Percentiles rank a stretch among this genome's conserved stretches.
These are phyloP conservation scores for Camellia lanceoleosa DNA, from an alignment of 148 eudicot genomes.

Conservation along the genomic window DNA sequence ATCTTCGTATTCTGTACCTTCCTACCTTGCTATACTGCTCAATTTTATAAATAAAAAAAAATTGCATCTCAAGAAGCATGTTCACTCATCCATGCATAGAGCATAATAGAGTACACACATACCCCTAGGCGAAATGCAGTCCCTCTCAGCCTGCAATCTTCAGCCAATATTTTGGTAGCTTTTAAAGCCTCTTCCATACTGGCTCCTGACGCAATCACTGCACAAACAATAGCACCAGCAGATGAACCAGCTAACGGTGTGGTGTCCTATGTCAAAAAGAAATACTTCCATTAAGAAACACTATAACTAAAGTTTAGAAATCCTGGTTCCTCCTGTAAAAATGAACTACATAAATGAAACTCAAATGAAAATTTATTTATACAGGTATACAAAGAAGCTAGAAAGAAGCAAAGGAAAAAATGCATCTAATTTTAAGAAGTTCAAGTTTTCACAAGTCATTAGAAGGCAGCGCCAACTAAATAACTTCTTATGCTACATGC, in stretches of 20 bases:
- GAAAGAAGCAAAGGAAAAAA: background rate
- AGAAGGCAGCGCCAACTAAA: background rate
- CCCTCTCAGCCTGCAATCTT: conserved; percentile 83
- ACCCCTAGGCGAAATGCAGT: conserved; percentile 97
- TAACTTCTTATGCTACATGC: background rate
- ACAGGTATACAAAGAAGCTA: background rate
- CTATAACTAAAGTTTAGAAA: background rate
- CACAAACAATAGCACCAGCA: conserved; percentile 98
- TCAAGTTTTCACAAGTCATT: background rate
- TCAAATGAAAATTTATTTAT: background rate
- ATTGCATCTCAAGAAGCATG: background rate
- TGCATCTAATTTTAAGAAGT: background rate
- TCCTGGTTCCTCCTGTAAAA: background rate
- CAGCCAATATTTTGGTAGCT: conserved; percentile 82
- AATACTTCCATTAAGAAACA: background rate
- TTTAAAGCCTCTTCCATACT: conserved; percentile 79
- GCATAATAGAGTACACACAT: conserved; percentile 14
- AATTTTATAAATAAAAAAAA: background rate
- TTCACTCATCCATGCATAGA: background rate
- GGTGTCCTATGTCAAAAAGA: conserved; percentile 60
- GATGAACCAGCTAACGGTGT: conserved; percentile 99
- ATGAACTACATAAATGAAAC: background rate
- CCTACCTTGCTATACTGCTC: background rate
- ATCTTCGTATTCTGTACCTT: background rate
- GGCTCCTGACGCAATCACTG: conserved; percentile 85